Evolutionary conservation across 106 monocot species (phyloP), one percentile per base, ranked within the genome.

Genomic region (Agapanthus africanus): DNA sequence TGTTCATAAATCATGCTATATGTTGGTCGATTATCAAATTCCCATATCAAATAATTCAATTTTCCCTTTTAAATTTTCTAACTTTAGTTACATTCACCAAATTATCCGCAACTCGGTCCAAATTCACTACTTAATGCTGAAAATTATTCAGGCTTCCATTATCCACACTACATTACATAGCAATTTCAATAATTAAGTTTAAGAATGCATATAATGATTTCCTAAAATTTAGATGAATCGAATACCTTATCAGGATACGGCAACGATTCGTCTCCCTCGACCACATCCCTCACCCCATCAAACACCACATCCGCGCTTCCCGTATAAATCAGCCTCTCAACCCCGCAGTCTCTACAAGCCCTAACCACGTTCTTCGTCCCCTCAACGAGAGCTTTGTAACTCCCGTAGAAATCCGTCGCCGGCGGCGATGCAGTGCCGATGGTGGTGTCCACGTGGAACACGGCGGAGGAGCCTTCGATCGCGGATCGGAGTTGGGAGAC

Each of bases 291-390:
- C 39, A 39, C 44, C 21, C 85, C 88, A 73, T 81, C 88, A 54
- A 86, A 67, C 51, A 88, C 79, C 40, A 87, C 92, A 44, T 92
- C 89, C 6, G 88, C 86, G 0, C 84, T 89, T 51, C 97, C 87
- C 26, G 83, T 78, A 68, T 89, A 89, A 37, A 97, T 65, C 23
- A 97, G 67, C 40, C 86, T 74, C 62, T 80, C 41, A 2, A 97
- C 89, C 49, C 87, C 84, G 42, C 67, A 66, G 28, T 78, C 76
- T 1, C 67, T 40, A 70, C 89, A 87, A 19, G 78, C 86, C 27
- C 66, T 68, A 68, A 92, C 68, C 26, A 97, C 70, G 54, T 80
- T 82, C 70, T 73, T 87, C 22, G 80, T 62, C 11, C 79, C 83
- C 46, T 40, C 75, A 14, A 87, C 79, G 11, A 71, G 19, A 7